phyloP scores from a whole-genome alignment of 225 moss, liverwort and hornwort genomes.

The Climacium dendroides region DNA sequence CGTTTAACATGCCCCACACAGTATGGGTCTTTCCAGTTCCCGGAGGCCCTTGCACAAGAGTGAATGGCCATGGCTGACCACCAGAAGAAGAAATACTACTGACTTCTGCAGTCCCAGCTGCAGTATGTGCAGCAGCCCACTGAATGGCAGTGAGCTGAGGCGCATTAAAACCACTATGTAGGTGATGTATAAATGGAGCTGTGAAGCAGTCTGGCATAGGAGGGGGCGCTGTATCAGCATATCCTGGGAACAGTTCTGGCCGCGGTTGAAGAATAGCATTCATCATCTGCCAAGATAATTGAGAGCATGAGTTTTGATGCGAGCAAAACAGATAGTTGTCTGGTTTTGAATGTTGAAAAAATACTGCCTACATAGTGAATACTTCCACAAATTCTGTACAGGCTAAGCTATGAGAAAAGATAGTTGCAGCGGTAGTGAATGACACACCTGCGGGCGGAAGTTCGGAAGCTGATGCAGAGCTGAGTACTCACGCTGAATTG shows the following conservation, averaged over 20 bases:
- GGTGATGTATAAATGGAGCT: conserved; percentile 72
- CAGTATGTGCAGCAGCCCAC: conserved; percentile 99
- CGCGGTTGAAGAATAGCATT: conserved; percentile 86
- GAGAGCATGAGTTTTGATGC: not conserved
- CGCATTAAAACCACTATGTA: conserved; percentile 74
- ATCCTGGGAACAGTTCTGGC: conserved; percentile 92
- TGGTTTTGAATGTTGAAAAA: not conserved
- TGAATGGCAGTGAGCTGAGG: conserved; percentile 99
- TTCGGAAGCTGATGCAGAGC: conserved; percentile 86
- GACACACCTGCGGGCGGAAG: conserved; percentile 81
- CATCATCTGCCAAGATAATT: conserved; percentile 66
- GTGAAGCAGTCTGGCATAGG: conserved; percentile 99
- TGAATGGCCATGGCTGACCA: conserved; percentile 95
- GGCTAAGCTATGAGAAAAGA: not conserved
- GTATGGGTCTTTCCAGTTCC: conserved; percentile 99
- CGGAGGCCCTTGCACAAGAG: conserved; percentile 96
- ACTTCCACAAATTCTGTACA: not conserved
- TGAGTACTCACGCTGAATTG: conserved; percentile 92
- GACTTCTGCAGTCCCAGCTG: conserved; percentile 60
- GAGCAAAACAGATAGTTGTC: not conserved
- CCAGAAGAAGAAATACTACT: conserved; percentile 25
- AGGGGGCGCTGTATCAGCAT: conserved; percentile 73
- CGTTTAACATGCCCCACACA: conserved; percentile 99
- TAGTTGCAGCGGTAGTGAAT: not conserved
- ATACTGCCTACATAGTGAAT: not conserved